Evolutionary conservation across 441 rosid genomes (phyloP), one percentile per base, ranked within the genome.

Genomic region (Sinapis alba): DNA sequence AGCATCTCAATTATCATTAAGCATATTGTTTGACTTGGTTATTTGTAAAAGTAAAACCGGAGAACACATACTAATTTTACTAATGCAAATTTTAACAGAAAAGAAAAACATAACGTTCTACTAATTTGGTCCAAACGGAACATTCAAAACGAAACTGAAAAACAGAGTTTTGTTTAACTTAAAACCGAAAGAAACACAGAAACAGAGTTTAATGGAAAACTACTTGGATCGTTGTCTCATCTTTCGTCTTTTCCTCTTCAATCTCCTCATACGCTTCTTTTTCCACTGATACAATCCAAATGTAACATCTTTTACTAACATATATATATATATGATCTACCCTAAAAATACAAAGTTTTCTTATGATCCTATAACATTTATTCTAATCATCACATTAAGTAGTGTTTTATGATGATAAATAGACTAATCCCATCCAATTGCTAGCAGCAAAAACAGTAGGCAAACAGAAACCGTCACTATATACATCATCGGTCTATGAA

Each of bases 161-260:
- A 56, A 64, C 43, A 73, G 23, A 43, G 18, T 21, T 11, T 23
- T 9, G 12, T 12, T n/a, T n/a, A 12, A 60, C 21, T 28, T 16
- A 23, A 23, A 23, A 2, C 26, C 26, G 26, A 23, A 23, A 23
- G 10, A 15, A 5, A 24, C 30, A 16, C 62, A 56, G 11, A 43
- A 16, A 66, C 11, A 23, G 2, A 3, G 26, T 23, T 1, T 23
- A 3, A 1, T 23, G 2, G n/a, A 38, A 59, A 1, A 20, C 79
- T 79, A 79, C 79, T 79, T 79, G 43, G 82, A 79, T 79, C 82
- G 78, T 51, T 79, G 79, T 70, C 82, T 75, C 82, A 79, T 79
- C 82, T 79, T 79, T 79, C 82, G 77, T 70, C 82, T 76, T 77
- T 79, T 79, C 73, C 82, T 79, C 82, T 75, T 79, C 34, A 75